These are phyloP conservation scores for Puccinia sorghi DNA, from an alignment of 1,284 basidiomycete species.

Conservation along the genomic window DNA sequence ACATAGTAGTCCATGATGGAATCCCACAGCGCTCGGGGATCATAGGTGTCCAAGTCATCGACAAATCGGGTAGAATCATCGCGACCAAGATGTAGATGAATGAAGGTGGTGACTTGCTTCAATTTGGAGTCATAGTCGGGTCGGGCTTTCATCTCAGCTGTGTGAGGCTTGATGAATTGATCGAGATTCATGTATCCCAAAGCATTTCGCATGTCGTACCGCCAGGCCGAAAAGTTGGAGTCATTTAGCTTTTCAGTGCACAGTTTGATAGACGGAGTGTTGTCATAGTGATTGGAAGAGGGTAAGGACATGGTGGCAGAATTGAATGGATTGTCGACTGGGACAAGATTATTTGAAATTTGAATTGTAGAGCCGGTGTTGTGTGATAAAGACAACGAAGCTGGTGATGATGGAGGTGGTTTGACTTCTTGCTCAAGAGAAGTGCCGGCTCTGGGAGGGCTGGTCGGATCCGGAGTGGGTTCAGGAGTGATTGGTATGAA, in stretches of 20 bases:
- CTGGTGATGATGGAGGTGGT: too few relatives aligned
- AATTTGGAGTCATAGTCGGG: background rate
- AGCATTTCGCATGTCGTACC: background rate
- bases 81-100: background rate
- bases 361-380: too few relatives aligned
- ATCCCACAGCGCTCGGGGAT: background rate
- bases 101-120: background rate
- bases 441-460: too few relatives aligned
- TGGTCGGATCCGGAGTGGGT: too few relatives aligned
- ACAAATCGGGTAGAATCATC: background rate
- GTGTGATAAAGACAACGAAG: too few relatives aligned
- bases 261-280: background rate
- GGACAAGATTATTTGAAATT: too few relatives aligned
- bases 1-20: background rate
- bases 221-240: background rate
- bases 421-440: too few relatives aligned
- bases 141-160: background rate
- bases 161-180: background rate
- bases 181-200: conserved; percentile 3
- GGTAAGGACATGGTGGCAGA: too few relatives aligned
- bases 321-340: too few relatives aligned
- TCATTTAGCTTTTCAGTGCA: background rate
- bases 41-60: background rate
- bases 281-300: background rate
- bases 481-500: too few relatives aligned